Base-by-base conservation (phyloP, 2,329 filamentous ascomycete genomes). In the Blastomyces silverae region DNA sequence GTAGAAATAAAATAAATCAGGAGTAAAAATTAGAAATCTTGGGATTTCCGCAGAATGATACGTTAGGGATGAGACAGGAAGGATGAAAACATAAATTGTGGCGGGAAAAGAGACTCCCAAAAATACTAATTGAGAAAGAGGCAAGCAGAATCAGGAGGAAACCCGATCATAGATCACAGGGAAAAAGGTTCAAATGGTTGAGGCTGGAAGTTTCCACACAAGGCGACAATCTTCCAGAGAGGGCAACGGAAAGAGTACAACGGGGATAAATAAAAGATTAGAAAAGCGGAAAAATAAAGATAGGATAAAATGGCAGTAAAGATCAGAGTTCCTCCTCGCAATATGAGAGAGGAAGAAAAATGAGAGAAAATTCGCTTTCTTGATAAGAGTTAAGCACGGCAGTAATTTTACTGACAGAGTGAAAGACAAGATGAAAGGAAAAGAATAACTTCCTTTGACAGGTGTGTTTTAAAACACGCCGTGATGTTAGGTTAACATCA, bases 331-430 rank as follows among this genome's bases (percentile, higher is more conserved):
- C 44, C 59, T 61, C 59, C 44, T 28, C 10, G 17, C 42, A 25
- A 20, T 17, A 37, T 50, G 44, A 61, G 44, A 61, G 58, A 48
- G 37, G 10, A 48, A 48, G 6, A 1, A 55, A n/a, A 20, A 34
- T n/a, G 42, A 20, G 42, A 31, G 31, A 10, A 50, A 61, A 48
- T 10, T 10, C 22, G 8, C 50, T 50, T 48, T 20, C 17, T n/a
- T 34, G 6, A 25, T 15, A 37, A 37, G 44, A 50, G 50, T 22
- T 34, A 28, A 48, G 55, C 20, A 20, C 59, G 37, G 59, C 59
- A 61, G 59, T 37, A 61, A 61, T 61, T 53, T n/a, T 61, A 61
- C 59, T 61, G 25, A n/a, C 59, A 61, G 44, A 61, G 28, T 34
- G 42, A n/a, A 39, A 42, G 39, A 44, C 2, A 25, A 31, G 39